Evolutionary conservation across 805 yeast species (phyloP).

Genomic region (Geotrichum ghanense): DNA sequence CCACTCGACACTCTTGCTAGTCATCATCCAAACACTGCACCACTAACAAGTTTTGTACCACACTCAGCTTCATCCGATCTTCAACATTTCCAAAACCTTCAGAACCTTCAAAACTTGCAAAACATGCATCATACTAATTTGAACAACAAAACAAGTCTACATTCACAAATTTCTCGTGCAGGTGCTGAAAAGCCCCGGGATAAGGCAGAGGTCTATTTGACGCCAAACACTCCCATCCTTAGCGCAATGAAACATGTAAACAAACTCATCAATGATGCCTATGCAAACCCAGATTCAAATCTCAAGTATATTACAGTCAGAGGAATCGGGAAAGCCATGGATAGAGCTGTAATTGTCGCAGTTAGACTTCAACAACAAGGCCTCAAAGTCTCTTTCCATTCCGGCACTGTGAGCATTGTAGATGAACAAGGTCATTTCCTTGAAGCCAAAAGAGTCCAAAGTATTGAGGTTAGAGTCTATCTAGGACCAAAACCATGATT

Average conservation of each 20-base stretch:
- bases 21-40: constrained; percentile 1
- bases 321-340: background rate
- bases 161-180: background rate
- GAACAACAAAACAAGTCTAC: background rate
- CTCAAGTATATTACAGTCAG: background rate
- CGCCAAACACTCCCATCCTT: background rate
- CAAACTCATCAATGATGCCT: background rate
- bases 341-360: background rate
- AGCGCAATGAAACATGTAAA: background rate
- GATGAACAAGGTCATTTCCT: constrained; percentile 1
- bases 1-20: background rate
- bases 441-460: background rate
- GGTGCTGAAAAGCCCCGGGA: background rate
- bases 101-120: background rate
- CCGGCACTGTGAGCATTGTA: background rate
- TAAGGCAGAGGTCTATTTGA: background rate
- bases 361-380: background rate
- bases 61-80: too few relatives aligned
- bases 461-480: constrained; percentile 1
- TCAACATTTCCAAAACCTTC: too few relatives aligned
- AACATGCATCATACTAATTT: background rate
- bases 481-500: background rate
- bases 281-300: background rate
- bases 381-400: background rate
- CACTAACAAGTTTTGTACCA: too few relatives aligned